These are phyloP conservation scores for Vitis cinerea DNA, from an alignment of 164 flowering plant genomes.

Conservation along the genomic window DNA sequence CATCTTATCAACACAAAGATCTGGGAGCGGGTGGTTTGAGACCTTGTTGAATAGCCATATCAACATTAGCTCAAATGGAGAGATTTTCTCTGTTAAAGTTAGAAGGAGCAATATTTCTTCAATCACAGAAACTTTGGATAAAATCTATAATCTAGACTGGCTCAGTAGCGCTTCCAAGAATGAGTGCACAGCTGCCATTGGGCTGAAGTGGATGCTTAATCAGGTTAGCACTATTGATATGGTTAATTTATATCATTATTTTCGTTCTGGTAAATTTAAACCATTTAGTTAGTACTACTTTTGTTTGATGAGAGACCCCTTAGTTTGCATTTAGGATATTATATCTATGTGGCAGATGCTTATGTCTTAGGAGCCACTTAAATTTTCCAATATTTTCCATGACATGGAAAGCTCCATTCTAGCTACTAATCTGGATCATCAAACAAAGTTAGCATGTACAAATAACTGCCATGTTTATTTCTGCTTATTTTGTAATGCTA, in stretches of 20 bases:
- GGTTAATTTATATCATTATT: too few species aligned
- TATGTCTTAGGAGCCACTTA: too few species aligned
- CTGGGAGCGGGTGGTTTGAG: slow-evolving; percentile 88
- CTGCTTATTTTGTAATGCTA: too few species aligned
- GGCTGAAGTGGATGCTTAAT: slow-evolving; percentile 84
- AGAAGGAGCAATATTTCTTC: slow-evolving; percentile 55
- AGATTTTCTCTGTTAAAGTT: slow-evolving; percentile 61
- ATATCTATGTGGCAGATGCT: too few species aligned
- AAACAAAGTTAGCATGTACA: too few species aligned
- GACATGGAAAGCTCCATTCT: too few species aligned
- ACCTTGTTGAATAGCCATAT: slow-evolving; percentile 64
- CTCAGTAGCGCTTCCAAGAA: slow-evolving; percentile 67
- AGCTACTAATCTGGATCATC: too few species aligned
- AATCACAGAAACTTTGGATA: slow-evolving; percentile 56
- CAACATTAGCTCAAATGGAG: slow-evolving; percentile 74
- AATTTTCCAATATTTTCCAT: too few species aligned
- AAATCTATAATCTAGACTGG: slow-evolving; percentile 58
- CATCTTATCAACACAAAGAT: slow-evolving; percentile 66
- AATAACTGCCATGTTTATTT: too few species aligned
- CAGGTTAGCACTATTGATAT: slow-evolving; percentile 37
- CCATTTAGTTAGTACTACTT: too few species aligned
- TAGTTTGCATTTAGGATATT: too few species aligned
- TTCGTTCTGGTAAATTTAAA: not conserved
- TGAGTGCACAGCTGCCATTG: slow-evolving; percentile 77
- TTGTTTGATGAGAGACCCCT: too few species aligned